Conservation (phyloP, 2,329 filamentous ascomycete species). For the Diaporthe ampelina region DNA sequence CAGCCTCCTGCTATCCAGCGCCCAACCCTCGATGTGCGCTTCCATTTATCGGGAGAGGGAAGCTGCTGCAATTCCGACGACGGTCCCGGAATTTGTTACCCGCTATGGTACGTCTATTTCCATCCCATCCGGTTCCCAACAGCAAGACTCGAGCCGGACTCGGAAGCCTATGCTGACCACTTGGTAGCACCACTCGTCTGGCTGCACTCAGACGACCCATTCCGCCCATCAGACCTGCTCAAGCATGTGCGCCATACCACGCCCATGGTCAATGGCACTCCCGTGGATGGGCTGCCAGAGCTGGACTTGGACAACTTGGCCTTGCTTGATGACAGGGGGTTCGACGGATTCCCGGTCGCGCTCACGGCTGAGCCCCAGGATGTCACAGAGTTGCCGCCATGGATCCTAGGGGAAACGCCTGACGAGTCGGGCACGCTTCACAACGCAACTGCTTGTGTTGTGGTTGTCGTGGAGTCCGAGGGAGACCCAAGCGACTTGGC, state of each 20-base stretch:
- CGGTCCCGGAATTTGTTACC: constrained; percentile 49
- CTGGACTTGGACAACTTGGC: constrained; percentile 49
- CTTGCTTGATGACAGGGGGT: constrained; percentile 44
- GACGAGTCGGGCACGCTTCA: constrained; percentile 44
- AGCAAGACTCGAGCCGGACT: not conserved
- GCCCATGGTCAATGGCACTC: constrained; percentile 42
- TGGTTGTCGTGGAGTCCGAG: constrained; percentile 48
- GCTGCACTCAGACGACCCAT: constrained; percentile 52
- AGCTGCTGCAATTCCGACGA: not conserved
- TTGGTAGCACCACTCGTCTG: constrained; percentile 49
- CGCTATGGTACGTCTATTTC: constrained; percentile 46
- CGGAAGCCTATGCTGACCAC: not conserved
- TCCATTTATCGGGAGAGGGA: not conserved
- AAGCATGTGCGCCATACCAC: constrained; percentile 49
- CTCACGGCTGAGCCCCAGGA: constrained; percentile 48
- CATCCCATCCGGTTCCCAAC: constrained; percentile 9
- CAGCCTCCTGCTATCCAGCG: not conserved
- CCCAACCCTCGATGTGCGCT: not conserved
- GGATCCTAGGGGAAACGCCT: constrained; percentile 48
- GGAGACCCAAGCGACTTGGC: constrained; percentile 47
- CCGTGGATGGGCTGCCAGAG: constrained; percentile 42
- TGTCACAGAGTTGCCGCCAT: constrained; percentile 45
- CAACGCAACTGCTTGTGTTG: constrained; percentile 49
- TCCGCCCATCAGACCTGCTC: constrained; percentile 49
- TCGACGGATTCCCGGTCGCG: constrained; percentile 43